Conservation (phyloP, 169 alveolate species). For the Amoebophrya sp. region DNA sequence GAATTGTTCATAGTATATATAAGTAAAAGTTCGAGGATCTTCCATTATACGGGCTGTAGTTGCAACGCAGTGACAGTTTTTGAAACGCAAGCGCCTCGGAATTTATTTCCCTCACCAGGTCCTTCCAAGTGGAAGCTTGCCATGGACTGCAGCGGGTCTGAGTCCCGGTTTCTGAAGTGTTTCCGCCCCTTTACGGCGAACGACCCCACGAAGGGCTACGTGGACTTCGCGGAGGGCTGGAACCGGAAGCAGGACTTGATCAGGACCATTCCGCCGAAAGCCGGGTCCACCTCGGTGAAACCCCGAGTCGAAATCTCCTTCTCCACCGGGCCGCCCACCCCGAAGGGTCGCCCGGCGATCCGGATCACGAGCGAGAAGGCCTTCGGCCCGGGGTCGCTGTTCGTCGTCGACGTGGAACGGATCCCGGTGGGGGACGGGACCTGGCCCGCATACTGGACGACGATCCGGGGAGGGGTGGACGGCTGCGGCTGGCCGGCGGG, state of each 20-base stretch:
- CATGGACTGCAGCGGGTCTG: neutral
- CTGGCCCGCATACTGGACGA: conserved; percentile 13
- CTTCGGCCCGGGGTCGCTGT: neutral
- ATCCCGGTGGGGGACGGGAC: neutral
- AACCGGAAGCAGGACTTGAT: neutral
- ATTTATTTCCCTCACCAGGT: too few species aligned
- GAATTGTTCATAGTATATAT: too few species aligned
- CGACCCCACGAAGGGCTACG: neutral
- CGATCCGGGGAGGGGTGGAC: neutral
- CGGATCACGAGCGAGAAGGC: neutral
- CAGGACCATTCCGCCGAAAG: neutral
- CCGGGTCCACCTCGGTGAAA: neutral
- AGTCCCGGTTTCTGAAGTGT: neutral
- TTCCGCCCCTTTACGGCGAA: neutral
- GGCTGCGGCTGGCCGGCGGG: conserved; percentile 15
- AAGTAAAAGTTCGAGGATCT: too few species aligned
- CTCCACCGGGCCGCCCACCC: neutral
- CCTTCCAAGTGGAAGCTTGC: neutral
- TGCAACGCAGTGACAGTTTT: too few species aligned
- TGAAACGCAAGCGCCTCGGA: too few species aligned
- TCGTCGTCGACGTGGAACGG: conserved; percentile 2
- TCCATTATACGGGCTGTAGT: too few species aligned
- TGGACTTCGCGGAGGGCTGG: neutral
- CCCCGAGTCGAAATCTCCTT: neutral
- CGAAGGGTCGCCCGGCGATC: neutral